A percentile compares a stretch with the other conserved stretches of the same genome.
Conservation (phyloP, 257 asterid species). For the Henckelia pumila region DNA sequence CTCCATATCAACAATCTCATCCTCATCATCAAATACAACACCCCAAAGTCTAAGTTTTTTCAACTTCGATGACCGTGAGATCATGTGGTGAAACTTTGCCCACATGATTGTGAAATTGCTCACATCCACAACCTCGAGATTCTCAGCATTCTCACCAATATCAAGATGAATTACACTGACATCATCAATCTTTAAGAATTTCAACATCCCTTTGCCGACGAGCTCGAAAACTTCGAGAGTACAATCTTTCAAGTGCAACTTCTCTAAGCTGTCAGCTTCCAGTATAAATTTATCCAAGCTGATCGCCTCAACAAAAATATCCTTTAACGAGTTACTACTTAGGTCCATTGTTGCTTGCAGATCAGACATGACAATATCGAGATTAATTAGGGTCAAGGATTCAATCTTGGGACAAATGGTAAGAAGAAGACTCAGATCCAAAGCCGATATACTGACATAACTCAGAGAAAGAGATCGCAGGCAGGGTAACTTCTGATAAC, state of each 20-base stretch:
- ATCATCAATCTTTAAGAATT: conserved; percentile 73
- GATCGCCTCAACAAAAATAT: conserved; percentile 78
- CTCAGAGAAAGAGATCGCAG: conserved; percentile 65
- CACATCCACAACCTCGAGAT: conserved; percentile 83
- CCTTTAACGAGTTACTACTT: conserved; percentile 67
- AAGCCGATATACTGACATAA: conserved; percentile 71
- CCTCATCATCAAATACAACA: conserved; percentile 90
- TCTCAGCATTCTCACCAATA: conserved; percentile 75
- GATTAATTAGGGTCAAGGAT: conserved; percentile 55
- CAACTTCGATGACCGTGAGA: conserved; percentile 69
- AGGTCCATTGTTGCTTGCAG: conserved; percentile 71
- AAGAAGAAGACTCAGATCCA: conserved; percentile 76
- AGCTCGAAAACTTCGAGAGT: conserved; percentile 84
- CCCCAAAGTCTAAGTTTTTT: conserved; percentile 84
- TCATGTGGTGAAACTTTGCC: conserved; percentile 88
- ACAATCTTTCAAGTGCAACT: conserved; percentile 82
- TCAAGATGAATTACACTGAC: conserved; percentile 94
- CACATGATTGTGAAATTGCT: conserved; percentile 92
- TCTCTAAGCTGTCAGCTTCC: conserved; percentile 83
- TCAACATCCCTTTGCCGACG: conserved; percentile 69
- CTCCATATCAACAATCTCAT: conserved; percentile 84
- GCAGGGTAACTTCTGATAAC: conserved; percentile 76
- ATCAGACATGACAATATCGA: conserved; percentile 83
- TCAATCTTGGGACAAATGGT: conserved; percentile 71
- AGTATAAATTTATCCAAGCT: conserved; percentile 81